Evolutionary conservation across 139 green algal genomes (phyloP), one percentile per base, ranked within the genome.

Genomic region (Closterium sp.): DNA sequence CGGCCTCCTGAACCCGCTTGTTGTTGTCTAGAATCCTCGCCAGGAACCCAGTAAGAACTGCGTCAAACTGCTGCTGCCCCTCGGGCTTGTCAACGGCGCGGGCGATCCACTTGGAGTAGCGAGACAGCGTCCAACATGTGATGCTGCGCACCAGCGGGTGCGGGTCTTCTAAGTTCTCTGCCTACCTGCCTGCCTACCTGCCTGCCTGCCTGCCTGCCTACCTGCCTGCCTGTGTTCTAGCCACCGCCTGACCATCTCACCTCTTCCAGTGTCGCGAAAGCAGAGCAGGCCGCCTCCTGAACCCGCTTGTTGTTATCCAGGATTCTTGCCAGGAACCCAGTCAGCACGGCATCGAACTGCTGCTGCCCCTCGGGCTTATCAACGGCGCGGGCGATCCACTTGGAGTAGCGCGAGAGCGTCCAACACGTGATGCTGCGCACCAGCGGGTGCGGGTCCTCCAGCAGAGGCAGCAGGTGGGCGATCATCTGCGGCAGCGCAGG

Each of bases 391-490:
- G 62, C 34, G 45, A 99, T 90, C 96, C 97, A 97, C 90, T 96
- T 95, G 31, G 92, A 92, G 95, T 99, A 99, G 0, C 98, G 96
- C 0, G 91, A 95, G 9, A 99, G 93, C 11, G 96, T 97, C 98
- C 98, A 99, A 94, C 97, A 99, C 86, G 96, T 97, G 94, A 98
- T 99, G 91, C 96, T 97, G 86, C 98, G 96, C 70, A 96, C 95
- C 31, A 96, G 88, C 22, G 98, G 98, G 22, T 96, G 96, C 2
- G 95, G 62, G 91, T 99, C 97, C 2, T 90, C 34, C 85, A 98
- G 92, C 85, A 94, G 93, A 27, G 97, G 96, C 93, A 98, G 90
- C 29, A 99, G 93, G 93, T 97, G 96, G 84, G 86, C 86, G 2
- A 98, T 94, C 89, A 99, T 97, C 85, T 96, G 95, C 1, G 38